Evolutionary conservation across 2,329 filamentous ascomycete species (phyloP).

Genomic region (Aspergillus sojae): DNA sequence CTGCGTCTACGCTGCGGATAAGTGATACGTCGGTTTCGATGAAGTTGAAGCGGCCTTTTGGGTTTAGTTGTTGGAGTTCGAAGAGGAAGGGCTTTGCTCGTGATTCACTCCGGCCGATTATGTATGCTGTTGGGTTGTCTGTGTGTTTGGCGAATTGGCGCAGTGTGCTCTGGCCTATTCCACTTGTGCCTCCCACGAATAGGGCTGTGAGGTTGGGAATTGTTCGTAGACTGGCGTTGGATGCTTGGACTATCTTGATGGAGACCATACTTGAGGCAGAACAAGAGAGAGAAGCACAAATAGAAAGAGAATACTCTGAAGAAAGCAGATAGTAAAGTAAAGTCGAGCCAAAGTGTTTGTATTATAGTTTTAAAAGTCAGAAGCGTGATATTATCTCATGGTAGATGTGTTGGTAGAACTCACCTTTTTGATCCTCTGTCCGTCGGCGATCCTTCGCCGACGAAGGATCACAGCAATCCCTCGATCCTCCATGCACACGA

Average conservation of each 20-base stretch:
- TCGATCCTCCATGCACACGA: neutral
- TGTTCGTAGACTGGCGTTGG: slow-evolving; percentile 39
- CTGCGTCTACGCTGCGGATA: slow-evolving; percentile 54
- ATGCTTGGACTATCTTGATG: slow-evolving; percentile 37
- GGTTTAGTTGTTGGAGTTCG: slow-evolving; percentile 49
- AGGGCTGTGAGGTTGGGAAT: slow-evolving; percentile 45
- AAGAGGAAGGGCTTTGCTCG: slow-evolving; percentile 43
- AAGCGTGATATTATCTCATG: no score
- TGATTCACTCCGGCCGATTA: slow-evolving; percentile 49
- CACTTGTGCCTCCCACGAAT: slow-evolving; percentile 58
- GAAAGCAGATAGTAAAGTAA: no score
- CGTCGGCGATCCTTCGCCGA: slow-evolving; percentile 11
- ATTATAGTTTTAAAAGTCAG: no score
- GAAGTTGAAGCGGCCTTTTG: slow-evolving; percentile 50
- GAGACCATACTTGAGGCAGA: slow-evolving; percentile 24
- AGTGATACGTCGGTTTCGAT: slow-evolving; percentile 54
- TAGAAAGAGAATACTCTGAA: no score
- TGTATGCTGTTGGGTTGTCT: slow-evolving; percentile 51
- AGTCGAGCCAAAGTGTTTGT: no score
- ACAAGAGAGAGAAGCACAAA: no score
- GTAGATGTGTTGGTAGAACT: neutral
- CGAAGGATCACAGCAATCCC: slow-evolving; percentile 1
- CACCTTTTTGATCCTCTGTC: neutral
- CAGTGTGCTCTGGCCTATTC: slow-evolving; percentile 56
- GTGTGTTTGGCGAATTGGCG: slow-evolving; percentile 49